Evolutionary conservation across 768 basidiomycete species (phyloP), one percentile per base, ranked within the genome.

Genomic region (Lyophyllum semitale): DNA sequence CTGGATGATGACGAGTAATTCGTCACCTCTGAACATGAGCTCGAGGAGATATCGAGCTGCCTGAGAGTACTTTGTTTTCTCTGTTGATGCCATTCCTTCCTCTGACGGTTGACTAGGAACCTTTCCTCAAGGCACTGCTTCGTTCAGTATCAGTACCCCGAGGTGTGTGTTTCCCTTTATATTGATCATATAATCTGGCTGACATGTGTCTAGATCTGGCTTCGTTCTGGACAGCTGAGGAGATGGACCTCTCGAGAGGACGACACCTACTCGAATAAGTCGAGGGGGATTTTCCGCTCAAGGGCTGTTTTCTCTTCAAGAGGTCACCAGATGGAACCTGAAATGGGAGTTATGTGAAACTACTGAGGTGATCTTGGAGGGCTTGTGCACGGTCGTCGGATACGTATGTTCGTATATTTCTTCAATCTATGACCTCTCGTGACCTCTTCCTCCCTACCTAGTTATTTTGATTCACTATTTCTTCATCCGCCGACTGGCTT

Each of bases 191-290:
- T 7, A 8, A n/a, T 30, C 44, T 15, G n/a, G 48, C 37, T 38
- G 59, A 22, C 51, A 23, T 15, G 33, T 25, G 3, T 23, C 30
- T 12, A 96, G 93, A 94, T 97, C 59, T 97, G 95, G 95, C 95
- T 0, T 93, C 89, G 0, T 95, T 95, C 71, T 95, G 93, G 93
- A 95, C 93, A 0, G 91, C 90, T 0, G 93, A 95, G 63, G 93
- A 95, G 68, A 90, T 95, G 74, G 91, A 96, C 64, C 84, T 96
- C 2, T 93, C 91, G 12, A 84, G 93, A 55, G 95, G 95, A 85
- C 59, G 77, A 83, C 66, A 84, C 88, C 63, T n/a, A n/a, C n/a
- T n/a, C n/a, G n/a, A n/a, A n/a, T n/a, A n/a, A n/a, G n/a, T n/a
- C n/a, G n/a, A n/a, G n/a, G n/a, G n/a, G n/a, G n/a, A n/a, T n/a